Evolutionary conservation across 1,139 yeast genomes (phyloP).

Genomic region (Suhomyces guaymorum): DNA sequence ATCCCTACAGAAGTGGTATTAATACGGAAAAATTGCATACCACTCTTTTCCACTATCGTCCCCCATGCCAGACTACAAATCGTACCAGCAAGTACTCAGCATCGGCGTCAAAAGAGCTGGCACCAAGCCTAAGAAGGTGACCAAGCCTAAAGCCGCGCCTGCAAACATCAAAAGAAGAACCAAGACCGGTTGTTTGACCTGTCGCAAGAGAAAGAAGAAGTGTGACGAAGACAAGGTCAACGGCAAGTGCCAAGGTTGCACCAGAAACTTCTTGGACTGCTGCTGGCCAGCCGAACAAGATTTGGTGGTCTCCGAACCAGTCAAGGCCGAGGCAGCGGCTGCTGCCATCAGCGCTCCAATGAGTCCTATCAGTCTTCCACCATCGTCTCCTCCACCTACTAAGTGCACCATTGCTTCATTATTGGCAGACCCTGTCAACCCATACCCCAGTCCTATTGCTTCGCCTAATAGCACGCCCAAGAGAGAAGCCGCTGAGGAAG

Average conservation of each 20-base stretch:
- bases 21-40: conserved; percentile 1
- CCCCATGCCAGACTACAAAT: conserved; percentile 30
- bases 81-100: conserved; percentile 46
- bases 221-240: conserved; percentile 62
- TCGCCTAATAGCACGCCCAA: conserved; percentile 21
- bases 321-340: neutral
- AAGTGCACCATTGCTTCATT: conserved; percentile 20
- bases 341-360: conserved; percentile 1
- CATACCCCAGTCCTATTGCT: conserved; percentile 21
- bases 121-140: conserved; percentile 18
- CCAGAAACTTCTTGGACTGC: conserved; percentile 49
- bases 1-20: neutral
- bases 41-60: conserved; percentile 1
- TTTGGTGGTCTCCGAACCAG: conserved; percentile 2
- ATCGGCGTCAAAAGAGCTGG: conserved; percentile 26
- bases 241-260: conserved; percentile 51
- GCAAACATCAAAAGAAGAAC: conserved; percentile 49
- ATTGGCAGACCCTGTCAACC: conserved; percentile 16
- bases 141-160: conserved; percentile 18
- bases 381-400: conserved; percentile 5
- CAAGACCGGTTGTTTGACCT: conserved; percentile 74
- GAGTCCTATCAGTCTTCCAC: conserved; percentile 1
- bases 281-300: conserved; percentile 24
- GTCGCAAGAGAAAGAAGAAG: conserved; percentile 68
- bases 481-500: conserved; percentile 15